Base-by-base conservation (phyloP, 2,329 filamentous ascomycete species). In the Ambrosiella cleistominuta region DNA sequence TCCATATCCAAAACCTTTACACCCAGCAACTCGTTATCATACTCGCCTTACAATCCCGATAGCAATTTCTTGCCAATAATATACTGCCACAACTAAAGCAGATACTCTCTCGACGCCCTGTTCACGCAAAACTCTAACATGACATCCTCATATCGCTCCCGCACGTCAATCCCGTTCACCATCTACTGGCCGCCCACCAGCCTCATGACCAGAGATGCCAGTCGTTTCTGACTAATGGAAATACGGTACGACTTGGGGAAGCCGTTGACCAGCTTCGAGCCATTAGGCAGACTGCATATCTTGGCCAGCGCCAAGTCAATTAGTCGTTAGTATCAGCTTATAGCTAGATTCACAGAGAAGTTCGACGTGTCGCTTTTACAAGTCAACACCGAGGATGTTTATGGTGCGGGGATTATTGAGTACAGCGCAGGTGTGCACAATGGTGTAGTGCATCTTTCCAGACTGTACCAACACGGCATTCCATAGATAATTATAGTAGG, bases 401-500 rank as follows among this genome's bases (percentile, higher is more conserved):
- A 36, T 42, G 8, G 36, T 19, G 3, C 51, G 36, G 12, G 47
- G 52, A 12, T 38, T 13, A 6, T 57, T 36, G 7, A 57, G 56
- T 13, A 35, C 19, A 5, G 17, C 38, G 13, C 57, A 49, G 12
- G 9, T 38, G 37, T 40, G 47, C 12, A 58, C n/a, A 7, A 47
- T 36, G 4, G 50, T 54, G 36, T 45, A 58, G n/a, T 13, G 12
- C 57, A 58, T 58, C 13, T 36, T 8, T 4, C 51, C 35, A 5
- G 51, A 13, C 13, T 27, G 2, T 13, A 2, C 0, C 13, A 54
- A 19, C 7, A 54, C 51, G 12, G 36, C 51, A 27, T 54, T 54
- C n/a, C 51, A n/a, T 12, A 58, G 11, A 12, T 58, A 58, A n/a
- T 38, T 37, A 37, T 58, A 53, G 17, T 58, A 58, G 11, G 50